Evolutionary conservation across 805 yeast genomes (phyloP).

Genomic region (Wilhelminamyces savonicus): DNA sequence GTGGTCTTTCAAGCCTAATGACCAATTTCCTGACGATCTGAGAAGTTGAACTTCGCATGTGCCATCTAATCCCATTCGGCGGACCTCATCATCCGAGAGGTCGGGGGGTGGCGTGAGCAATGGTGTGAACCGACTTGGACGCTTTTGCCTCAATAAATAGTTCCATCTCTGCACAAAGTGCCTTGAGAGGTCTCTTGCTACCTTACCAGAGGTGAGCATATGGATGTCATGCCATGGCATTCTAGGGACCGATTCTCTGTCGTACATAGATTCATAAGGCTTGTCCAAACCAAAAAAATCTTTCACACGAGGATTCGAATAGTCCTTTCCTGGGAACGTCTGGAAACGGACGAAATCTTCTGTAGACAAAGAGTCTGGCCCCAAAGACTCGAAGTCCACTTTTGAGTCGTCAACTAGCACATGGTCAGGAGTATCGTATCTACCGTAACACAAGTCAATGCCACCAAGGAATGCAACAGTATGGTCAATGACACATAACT

Average conservation of each 20-base stretch:
- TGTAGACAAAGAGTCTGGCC: conserved; percentile 25
- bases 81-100: conserved; percentile 64
- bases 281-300: conserved; percentile 77
- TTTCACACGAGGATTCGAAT: conserved; percentile 89
- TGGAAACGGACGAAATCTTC: conserved; percentile 47
- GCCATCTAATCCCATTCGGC: conserved; percentile 58
- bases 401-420: conserved; percentile 70
- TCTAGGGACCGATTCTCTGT: conserved; percentile 72
- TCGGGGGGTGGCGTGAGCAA: conserved; percentile 89
- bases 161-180: conserved; percentile 99
- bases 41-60: conserved; percentile 88
- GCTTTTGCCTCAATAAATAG: conserved; percentile 81
- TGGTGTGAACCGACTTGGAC: conserved; percentile 93
- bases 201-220: conserved; percentile 90
- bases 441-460: conserved; percentile 89
- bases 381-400: conserved; percentile 25
- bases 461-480: conserved; percentile 92
- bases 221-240: conserved; percentile 99
- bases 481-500: conserved; percentile 79
- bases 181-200: conserved; percentile 86
- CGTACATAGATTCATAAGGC: conserved; percentile 90
- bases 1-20: conserved; percentile 75
- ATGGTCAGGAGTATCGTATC: conserved; percentile 96
- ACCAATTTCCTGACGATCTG: conserved; percentile 91
- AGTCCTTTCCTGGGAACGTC: conserved; percentile 93